Conservation (phyloP, 1,284 basidiomycete species). For the Sanguinoderma infundibulare region DNA sequence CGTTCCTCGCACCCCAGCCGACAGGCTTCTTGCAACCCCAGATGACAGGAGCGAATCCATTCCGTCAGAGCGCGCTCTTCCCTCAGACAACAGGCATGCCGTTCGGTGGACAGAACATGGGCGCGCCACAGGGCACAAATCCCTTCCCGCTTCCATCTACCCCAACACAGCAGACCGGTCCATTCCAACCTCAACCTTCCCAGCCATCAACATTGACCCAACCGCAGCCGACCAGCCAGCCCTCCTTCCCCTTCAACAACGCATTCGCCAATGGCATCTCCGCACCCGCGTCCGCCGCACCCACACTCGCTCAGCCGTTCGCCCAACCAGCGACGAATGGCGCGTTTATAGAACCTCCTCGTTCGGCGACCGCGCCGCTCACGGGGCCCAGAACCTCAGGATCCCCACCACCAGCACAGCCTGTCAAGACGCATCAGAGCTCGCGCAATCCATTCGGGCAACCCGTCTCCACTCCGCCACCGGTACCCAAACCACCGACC, state of each 20-base stretch:
- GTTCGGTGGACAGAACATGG: conserved; percentile 34
- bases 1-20: conserved; percentile 54
- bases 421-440: conserved; percentile 89
- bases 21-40: conserved; percentile 57
- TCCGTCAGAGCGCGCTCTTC: conserved; percentile 67
- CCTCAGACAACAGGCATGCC: conserved; percentile 65
- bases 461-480: conserved; percentile 67
- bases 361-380: conserved; percentile 74
- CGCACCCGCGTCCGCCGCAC: conserved; percentile 11
- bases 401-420: conserved; percentile 49
- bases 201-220: conserved; percentile 7
- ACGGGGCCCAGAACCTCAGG: conserved; percentile 27
- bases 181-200: conserved; percentile 23
- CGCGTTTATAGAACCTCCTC: conserved; percentile 42
- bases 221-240: conserved; percentile 24
- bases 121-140: conserved; percentile 29
- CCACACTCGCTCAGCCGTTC: conserved; percentile 26
- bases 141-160: conserved; percentile 34
- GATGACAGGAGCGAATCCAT: conserved; percentile 76
- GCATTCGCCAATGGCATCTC: conserved; percentile 10
- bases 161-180: conserved; percentile 23
- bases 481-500: conserved; percentile 77
- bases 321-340: conserved; percentile 18
- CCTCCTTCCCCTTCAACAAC: conserved; percentile 25
- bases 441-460: conserved; percentile 95